Conservation (phyloP, 2,329 filamentous ascomycete species). For the Diaporthe helianthi region DNA sequence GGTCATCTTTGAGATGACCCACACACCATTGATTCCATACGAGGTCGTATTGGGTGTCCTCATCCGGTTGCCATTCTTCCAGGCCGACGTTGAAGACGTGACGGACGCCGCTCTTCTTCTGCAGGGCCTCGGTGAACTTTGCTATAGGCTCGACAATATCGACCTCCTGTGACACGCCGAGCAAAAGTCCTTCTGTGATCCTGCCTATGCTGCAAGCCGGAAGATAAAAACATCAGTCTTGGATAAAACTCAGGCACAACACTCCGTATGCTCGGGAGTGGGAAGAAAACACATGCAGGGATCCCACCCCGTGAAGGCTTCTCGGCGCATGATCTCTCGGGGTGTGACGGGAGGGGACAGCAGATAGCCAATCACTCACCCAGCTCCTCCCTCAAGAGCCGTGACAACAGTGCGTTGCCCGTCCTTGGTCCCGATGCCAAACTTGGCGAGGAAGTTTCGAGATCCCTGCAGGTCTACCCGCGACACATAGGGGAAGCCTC, state of each 20-base stretch:
- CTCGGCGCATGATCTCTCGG: slow-evolving; percentile 25
- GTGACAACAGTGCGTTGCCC: slow-evolving; percentile 41
- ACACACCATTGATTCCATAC: slow-evolving; percentile 94
- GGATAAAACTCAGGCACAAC: background rate
- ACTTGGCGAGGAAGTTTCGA: slow-evolving; percentile 73
- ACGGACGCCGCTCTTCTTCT: slow-evolving; percentile 63
- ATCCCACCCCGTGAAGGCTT: background rate
- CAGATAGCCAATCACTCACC: slow-evolving; percentile 42
- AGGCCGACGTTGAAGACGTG: slow-evolving; percentile 75
- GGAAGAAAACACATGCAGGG: background rate
- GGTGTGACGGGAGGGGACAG: background rate
- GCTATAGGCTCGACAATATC: slow-evolving; percentile 86
- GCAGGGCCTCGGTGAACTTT: slow-evolving; percentile 76
- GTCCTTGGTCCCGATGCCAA: slow-evolving; percentile 55
- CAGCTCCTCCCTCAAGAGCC: slow-evolving; percentile 51
- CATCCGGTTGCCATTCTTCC: slow-evolving; percentile 68
- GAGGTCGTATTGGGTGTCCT: slow-evolving; percentile 70
- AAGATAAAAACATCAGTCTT: background rate
- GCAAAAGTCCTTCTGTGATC: slow-evolving; percentile 79
- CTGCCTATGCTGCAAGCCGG: slow-evolving; percentile 73
- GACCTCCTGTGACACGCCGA: slow-evolving; percentile 71
- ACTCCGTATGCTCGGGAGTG: background rate
- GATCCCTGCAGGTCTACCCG: slow-evolving; percentile 76
- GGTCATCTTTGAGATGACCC: slow-evolving; percentile 77
- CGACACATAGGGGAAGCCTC: slow-evolving; percentile 70